Conservation (phyloP, 768 basidiomycete species). For the Paxillus involutus region DNA sequence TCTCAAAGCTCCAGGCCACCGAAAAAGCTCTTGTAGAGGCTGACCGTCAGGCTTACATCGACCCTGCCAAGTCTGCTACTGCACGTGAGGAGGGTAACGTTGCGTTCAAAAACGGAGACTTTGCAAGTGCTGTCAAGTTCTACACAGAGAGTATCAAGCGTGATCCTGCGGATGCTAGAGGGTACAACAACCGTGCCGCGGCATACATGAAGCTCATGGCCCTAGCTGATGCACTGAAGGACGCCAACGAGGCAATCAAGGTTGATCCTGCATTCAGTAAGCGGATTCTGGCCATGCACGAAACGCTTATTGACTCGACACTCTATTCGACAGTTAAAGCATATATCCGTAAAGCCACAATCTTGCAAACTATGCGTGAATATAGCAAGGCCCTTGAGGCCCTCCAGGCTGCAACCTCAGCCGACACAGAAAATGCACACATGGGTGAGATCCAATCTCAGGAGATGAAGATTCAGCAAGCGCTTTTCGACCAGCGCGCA, state of each 20-base stretch:
- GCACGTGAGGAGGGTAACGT: slow-evolving; percentile 93
- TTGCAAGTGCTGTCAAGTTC: slow-evolving; percentile 85
- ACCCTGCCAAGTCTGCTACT: slow-evolving; percentile 76
- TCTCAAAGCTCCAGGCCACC: slow-evolving; percentile 83
- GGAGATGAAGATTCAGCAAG: slow-evolving; percentile 79
- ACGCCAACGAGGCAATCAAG: slow-evolving; percentile 90
- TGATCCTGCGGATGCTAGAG: slow-evolving; percentile 83
- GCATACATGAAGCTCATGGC: slow-evolving; percentile 95
- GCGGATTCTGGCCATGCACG: slow-evolving; percentile 15
- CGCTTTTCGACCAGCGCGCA: slow-evolving; percentile 73
- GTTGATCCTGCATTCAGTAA: slow-evolving; percentile 83
- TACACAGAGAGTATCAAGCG: slow-evolving; percentile 98
- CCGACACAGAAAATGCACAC: slow-evolving; percentile 83
- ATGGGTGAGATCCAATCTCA: slow-evolving; percentile 78
- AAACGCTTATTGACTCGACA: not conserved
- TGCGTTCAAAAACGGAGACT: slow-evolving; percentile 91
- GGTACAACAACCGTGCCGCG: slow-evolving; percentile 98
- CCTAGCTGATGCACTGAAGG: slow-evolving; percentile 93
- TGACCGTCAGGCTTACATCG: slow-evolving; percentile 82
- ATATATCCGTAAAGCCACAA: slow-evolving; percentile 88
- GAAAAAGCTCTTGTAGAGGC: slow-evolving; percentile 79
- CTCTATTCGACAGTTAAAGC: slow-evolving; percentile 64
- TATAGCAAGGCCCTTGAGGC: slow-evolving; percentile 85
- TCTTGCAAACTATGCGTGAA: slow-evolving; percentile 89
- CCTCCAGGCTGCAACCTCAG: slow-evolving; percentile 70